Evolutionary conservation across 1,284 basidiomycete genomes (phyloP), one percentile per base, ranked within the genome.

Genomic region (Pascua guehoae): DNA sequence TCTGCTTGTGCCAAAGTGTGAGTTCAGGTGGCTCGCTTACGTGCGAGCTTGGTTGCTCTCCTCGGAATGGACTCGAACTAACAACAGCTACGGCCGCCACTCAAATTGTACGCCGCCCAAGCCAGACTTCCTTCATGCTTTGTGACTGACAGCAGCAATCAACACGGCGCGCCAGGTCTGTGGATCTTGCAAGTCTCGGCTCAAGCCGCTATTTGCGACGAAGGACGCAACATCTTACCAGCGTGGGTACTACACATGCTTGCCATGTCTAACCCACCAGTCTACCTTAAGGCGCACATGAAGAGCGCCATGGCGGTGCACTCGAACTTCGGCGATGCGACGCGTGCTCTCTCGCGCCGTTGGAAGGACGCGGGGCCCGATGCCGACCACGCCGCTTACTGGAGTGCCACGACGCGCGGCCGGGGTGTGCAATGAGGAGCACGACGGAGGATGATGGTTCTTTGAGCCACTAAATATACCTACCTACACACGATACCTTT

Each of bases 281-380:
- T 58, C 0, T 77, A 70, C 53, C 60, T 75, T 10, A 73, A 72
- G 53, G 62, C 62, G 16, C 71, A 77, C 58, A 69, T 74, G 69
- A 62, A 64, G 49, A 53, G 60, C 11, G 75, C 74, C 4, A 74
- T 73, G 58, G 61, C 68, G 2, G 67, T 73, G 1, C 60, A 58
- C 12, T 57, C 67, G 7, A 54, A 65, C 0, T 70, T 72, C 49
- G 74, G 73, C 5, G 73, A 77, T 7, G 68, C 75, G 15, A 73
- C 72, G 70, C 64, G 71, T 5, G 71, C 71, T 1, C 47, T 77
- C 10, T 69, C 68, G 12, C 56, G 60, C 40, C 64, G 70, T 32
- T 77, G 75, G 75, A 65, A 57, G 15, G 67, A 62, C 18, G 62
- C 53, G 3, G 24, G 24, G 24, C 64, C 50, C 8, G 60, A 54